A percentile compares a stretch with the other conserved stretches of the same genome.
phyloP scores from a whole-genome alignment of 2,329 filamentous ascomycete species.

The Pseudocercospora macadamiae region DNA sequence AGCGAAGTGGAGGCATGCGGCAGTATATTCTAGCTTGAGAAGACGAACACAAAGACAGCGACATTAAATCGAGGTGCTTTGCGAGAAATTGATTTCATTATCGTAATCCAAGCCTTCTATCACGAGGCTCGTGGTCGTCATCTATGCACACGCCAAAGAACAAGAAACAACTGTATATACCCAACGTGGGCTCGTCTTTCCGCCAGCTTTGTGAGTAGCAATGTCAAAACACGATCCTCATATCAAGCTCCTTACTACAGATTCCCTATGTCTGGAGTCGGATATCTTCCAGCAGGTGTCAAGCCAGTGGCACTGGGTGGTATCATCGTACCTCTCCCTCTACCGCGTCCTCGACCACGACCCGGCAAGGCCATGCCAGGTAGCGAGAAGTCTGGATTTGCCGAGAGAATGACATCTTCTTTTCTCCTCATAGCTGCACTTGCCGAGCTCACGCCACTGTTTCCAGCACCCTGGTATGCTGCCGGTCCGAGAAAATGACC shows the following conservation, averaged over 20 bases:
- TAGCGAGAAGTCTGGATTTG: slow-evolving; percentile 84
- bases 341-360: slow-evolving; percentile 35
- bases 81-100: slow-evolving; percentile 1
- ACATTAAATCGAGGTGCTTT: too few relatives aligned
- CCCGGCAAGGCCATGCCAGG: slow-evolving; percentile 51
- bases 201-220: too few relatives aligned
- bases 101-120: slow-evolving; percentile 1
- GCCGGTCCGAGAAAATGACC: slow-evolving; percentile 36
- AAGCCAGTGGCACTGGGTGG: slow-evolving; percentile 27
- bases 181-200: too few relatives aligned
- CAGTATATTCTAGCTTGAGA: too few relatives aligned
- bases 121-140: neutral
- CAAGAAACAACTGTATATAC: too few relatives aligned
- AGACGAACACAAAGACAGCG: too few relatives aligned
- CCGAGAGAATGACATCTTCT: slow-evolving; percentile 74
- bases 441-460: slow-evolving; percentile 30
- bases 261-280: slow-evolving; percentile 26
- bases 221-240: too few relatives aligned
- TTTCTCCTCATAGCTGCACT: slow-evolving; percentile 51
- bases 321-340: slow-evolving; percentile 38
- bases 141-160: slow-evolving; percentile 5
- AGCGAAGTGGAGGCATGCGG: too few relatives aligned
- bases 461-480: slow-evolving; percentile 37
- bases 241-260: neutral
- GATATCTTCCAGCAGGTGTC: slow-evolving; percentile 38